phyloP scores from a whole-genome alignment of 2,329 filamentous ascomycete genomes.

The Neonectria hederae region DNA sequence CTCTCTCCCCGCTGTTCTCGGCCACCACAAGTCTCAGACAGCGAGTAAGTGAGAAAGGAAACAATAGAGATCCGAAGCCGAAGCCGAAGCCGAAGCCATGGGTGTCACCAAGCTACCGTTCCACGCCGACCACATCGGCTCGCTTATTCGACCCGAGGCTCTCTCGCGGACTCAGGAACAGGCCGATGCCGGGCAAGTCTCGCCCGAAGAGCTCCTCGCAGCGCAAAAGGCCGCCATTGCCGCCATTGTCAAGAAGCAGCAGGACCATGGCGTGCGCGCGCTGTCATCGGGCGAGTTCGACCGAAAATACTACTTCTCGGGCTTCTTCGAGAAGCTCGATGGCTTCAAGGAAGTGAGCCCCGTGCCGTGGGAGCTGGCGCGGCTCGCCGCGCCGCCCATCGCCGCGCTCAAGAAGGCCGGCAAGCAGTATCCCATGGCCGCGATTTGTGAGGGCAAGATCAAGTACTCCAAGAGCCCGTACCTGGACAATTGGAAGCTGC shows the following conservation, averaged over 20 bases:
- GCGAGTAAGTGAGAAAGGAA: not conserved
- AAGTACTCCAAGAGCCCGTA: slow-evolving; percentile 53
- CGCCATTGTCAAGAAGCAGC: slow-evolving; percentile 72
- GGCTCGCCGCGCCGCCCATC: slow-evolving; percentile 51
- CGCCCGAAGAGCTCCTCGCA: slow-evolving; percentile 56
- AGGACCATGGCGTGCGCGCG: slow-evolving; percentile 68
- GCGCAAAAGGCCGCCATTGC: slow-evolving; percentile 71
- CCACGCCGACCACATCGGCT: slow-evolving; percentile 78
- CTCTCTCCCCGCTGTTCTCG: not conserved
- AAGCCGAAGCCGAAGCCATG: slow-evolving; percentile 34
- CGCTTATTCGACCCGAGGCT: slow-evolving; percentile 71
- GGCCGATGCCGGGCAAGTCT: slow-evolving; percentile 60
- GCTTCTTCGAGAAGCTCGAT: slow-evolving; percentile 58
- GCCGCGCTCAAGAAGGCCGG: slow-evolving; percentile 51
- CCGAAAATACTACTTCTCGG: slow-evolving; percentile 59
- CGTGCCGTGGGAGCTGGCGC: slow-evolving; percentile 51
- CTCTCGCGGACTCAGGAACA: slow-evolving; percentile 62
- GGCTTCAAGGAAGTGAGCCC: slow-evolving; percentile 52
- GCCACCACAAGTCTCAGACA: not conserved
- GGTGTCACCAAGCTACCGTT: slow-evolving; percentile 59
- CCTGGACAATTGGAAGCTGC: slow-evolving; percentile 54
- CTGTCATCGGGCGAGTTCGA: slow-evolving; percentile 77
- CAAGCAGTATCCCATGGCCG: slow-evolving; percentile 51
- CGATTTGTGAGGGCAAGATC: slow-evolving; percentile 55
- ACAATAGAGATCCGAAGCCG: not conserved